Evolutionary conservation across 352 stramenopile species (phyloP), one percentile per base, ranked within the genome.

Genomic region (Halophytophthora batemanensis): DNA sequence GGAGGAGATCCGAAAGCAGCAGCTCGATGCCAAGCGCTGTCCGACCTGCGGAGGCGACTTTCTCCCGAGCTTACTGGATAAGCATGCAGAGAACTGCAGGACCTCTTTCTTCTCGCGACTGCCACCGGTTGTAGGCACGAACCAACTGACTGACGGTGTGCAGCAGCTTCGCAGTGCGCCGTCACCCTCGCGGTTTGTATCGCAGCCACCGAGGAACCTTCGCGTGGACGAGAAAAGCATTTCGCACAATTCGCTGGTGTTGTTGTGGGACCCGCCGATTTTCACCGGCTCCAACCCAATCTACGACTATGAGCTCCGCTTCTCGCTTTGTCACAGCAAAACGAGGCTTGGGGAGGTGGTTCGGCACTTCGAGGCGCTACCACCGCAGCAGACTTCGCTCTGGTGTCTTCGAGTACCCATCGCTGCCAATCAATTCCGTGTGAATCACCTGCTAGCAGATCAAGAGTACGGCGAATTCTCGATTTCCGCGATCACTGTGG

Each of bases 241-340:
- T 35, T 55, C 53, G 0, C 77, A 89, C 49, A 82, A 71, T 22
- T 37, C 61, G 0, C 45, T 91, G 23, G 49, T 66, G 1, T 50
- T 89, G 34, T 22, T 59, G 44, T 91, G 77, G 77, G 74, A 91
- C 22, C 60, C 61, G 13, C 80, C 80, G 0, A 88, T 88, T 46
- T 89, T 91, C 53, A 91, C 77, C 1, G 77, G 76, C 2, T 86
- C 77, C 2, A 68, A 68, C 19, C 59, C 58, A 8, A 82, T 91
- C 56, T 62, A 84, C 33, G 80, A 91, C 48, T 89, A 84, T 46
- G 76, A 87, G 44, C 37, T 91, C 3, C 61, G n/a, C 0, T 82
- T 70, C 38, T 77, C 75, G 1, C 45, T 69, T 21, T 52, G 50
- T 5, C 29, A 58, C 19, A 35, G 54, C 0, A 67, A 63, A 23